Base-by-base conservation (phyloP, 208 protist species). In the Crithidia brevicula region DNA sequence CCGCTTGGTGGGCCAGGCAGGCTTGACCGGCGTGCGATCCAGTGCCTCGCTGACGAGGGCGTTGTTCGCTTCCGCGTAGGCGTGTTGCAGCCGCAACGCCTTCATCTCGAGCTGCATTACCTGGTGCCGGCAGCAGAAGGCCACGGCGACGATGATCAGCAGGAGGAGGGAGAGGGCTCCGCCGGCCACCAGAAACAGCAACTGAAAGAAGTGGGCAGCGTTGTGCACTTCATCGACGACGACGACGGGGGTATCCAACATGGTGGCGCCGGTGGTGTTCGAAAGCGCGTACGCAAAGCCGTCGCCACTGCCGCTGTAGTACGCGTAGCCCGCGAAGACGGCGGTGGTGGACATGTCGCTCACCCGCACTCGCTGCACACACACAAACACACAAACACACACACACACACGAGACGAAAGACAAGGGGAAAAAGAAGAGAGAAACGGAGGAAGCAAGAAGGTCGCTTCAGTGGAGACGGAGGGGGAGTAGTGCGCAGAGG, bases 311-410 rank as follows among this genome's bases (percentile, higher is more conserved):
- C n/a, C 25, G 45, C 51, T 54, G 51, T 56, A 74, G 33, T 74
- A 74, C 3, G 68, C 68, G 68, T 74, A 74, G 23, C 69, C 59
- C 0, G 60, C 61, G 16, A 67, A 74, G n/a, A 34, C 28, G 36
- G 31, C 30, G 2, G 33, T 25, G 10, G 15, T 28, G 13, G 57
- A 1, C 58, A 52, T 67, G 33, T n/a, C n/a, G n/a, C n/a, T n/a
- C n/a, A n/a, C n/a, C n/a, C n/a, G n/a, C n/a, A n/a, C n/a, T n/a
- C n/a, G n/a, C n/a, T n/a, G n/a, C n/a, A n/a, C n/a, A n/a, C n/a
- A n/a, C n/a, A n/a, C n/a, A n/a, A 25, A 25, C 58, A 20, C 11
- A n/a, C n/a, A n/a, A n/a, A n/a, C n/a, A n/a, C n/a, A n/a, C n/a
- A 10, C 10, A 1, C 15, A 16, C 11, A 27, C 13, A 18, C 8